These are phyloP conservation scores for Microcyclosporella mali DNA, from an alignment of 2,329 filamentous ascomycete genomes.

Conservation along the genomic window DNA sequence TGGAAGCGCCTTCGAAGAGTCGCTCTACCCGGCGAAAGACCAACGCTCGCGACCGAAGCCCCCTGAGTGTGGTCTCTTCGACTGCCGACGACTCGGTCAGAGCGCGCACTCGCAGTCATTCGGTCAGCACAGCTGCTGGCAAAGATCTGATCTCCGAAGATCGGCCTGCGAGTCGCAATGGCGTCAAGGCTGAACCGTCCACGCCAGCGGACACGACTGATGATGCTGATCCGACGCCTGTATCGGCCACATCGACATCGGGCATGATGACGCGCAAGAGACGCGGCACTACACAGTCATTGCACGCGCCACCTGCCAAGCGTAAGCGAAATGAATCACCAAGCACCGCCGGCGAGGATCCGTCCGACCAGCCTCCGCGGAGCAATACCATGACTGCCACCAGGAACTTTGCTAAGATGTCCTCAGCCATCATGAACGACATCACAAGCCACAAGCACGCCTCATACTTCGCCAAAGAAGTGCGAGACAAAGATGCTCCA, in stretches of 20 bases:
- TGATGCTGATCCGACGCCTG: slow-evolving; percentile 27
- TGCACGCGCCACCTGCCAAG: slow-evolving; percentile 30
- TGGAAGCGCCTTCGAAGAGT: slow-evolving; percentile 11
- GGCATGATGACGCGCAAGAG: slow-evolving; percentile 28
- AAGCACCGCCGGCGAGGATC: slow-evolving; percentile 12
- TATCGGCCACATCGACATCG: slow-evolving; percentile 20
- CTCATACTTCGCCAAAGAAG: slow-evolving; percentile 44
- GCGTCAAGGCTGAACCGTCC: slow-evolving; percentile 44
- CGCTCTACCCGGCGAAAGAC: slow-evolving; percentile 9
- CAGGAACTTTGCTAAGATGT: slow-evolving; percentile 45
- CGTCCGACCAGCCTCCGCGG: slow-evolving; percentile 20
- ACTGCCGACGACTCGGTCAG: slow-evolving; percentile 40
- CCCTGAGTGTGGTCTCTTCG: slow-evolving; percentile 42
- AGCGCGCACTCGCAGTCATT: slow-evolving; percentile 44
- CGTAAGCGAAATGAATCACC: slow-evolving; percentile 37
- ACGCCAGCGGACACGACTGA: slow-evolving; percentile 40
- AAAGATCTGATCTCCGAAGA: slow-evolving; percentile 35
- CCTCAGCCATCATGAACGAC: slow-evolving; percentile 46
- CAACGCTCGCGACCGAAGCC: slow-evolving; percentile 20
- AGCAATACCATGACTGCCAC: slow-evolving; percentile 37
- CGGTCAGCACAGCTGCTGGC: slow-evolving; percentile 42
- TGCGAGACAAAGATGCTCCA: slow-evolving; percentile 45
- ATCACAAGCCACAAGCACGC: slow-evolving; percentile 48
- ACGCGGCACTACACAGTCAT: slow-evolving; percentile 30
- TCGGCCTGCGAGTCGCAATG: slow-evolving; percentile 33